These are phyloP conservation scores for Scheffersomyces quercinus DNA, from an alignment of 1,139 yeast genomes.

Conservation along the genomic window DNA sequence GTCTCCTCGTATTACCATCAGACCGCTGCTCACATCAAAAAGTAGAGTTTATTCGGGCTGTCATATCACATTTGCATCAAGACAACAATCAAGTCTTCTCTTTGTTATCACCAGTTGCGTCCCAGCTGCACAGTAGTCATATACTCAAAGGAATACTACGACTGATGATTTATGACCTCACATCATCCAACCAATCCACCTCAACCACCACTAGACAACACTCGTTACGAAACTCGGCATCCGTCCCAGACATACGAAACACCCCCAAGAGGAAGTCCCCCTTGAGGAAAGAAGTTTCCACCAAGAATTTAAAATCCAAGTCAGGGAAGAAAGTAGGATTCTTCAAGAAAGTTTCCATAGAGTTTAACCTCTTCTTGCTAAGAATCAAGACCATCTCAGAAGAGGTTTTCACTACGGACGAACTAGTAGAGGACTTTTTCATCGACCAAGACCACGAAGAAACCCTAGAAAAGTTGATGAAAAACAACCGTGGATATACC, in stretches of 20 bases:
- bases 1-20: too few species aligned
- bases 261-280: not conserved
- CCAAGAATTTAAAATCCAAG: not conserved
- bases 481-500: conserved; percentile 22
- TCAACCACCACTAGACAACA: conserved; percentile 1
- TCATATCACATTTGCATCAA: too few species aligned
- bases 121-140: too few species aligned
- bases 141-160: too few species aligned
- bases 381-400: conserved; percentile 42
- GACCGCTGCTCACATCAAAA: too few species aligned
- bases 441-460: conserved; percentile 34
- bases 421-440: conserved; percentile 44
- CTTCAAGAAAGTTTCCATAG: conserved; percentile 34
- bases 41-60: too few species aligned
- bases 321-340: conserved; percentile 19
- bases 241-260: conserved; percentile 4
- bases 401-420: conserved; percentile 43
- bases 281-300: not conserved
- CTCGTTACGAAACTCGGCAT: conserved; percentile 6
- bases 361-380: conserved; percentile 34
- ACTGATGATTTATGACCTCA: too few species aligned
- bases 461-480: conserved; percentile 25
- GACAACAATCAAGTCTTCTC: too few species aligned
- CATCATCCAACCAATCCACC: conserved; percentile 1
- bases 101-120: too few species aligned